Percentiles rank a stretch among this genome's conserved stretches.
Conservation (phyloP, 2,329 filamentous ascomycete genomes). For the Botrytis tulipae region DNA sequence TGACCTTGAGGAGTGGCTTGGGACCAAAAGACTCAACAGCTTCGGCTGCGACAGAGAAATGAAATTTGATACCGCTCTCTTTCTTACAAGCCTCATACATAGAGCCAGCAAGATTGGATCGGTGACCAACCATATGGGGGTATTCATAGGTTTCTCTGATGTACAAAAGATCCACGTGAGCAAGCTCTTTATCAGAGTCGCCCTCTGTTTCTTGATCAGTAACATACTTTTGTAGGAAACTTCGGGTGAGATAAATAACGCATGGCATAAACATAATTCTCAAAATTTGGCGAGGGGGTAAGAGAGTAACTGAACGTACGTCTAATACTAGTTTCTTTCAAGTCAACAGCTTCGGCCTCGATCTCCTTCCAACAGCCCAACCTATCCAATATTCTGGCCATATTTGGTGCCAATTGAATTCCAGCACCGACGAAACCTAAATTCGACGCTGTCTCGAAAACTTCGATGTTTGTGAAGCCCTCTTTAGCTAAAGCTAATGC, state of each 20-base stretch:
- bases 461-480: slow-evolving; percentile 70
- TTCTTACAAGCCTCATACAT: slow-evolving; percentile 69
- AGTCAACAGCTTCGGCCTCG: slow-evolving; percentile 66
- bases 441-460: slow-evolving; percentile 71
- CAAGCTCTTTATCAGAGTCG: slow-evolving; percentile 65
- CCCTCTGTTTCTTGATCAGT: slow-evolving; percentile 50
- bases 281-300: too few species aligned
- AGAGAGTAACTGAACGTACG: slow-evolving; percentile 43
- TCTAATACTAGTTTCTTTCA: slow-evolving; percentile 70
- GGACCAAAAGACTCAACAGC: slow-evolving; percentile 59
- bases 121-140: slow-evolving; percentile 70
- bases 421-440: slow-evolving; percentile 82
- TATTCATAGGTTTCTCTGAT: slow-evolving; percentile 60
- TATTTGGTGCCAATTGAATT: slow-evolving; percentile 81
- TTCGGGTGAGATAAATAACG: neutral
- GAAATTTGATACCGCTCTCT: slow-evolving; percentile 63
- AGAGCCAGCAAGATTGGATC: slow-evolving; percentile 66
- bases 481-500: slow-evolving; percentile 73
- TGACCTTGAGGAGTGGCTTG: slow-evolving; percentile 57
- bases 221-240: neutral
- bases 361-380: slow-evolving; percentile 73
- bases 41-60: slow-evolving; percentile 59
- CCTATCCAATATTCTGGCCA: slow-evolving; percentile 71
- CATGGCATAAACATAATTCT: neutral
- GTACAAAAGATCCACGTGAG: slow-evolving; percentile 66